Percentiles rank a stretch among this genome's conserved stretches.
Conservation (phyloP, 805 yeast genomes). For the Hanseniaspora mollemarum region DNA sequence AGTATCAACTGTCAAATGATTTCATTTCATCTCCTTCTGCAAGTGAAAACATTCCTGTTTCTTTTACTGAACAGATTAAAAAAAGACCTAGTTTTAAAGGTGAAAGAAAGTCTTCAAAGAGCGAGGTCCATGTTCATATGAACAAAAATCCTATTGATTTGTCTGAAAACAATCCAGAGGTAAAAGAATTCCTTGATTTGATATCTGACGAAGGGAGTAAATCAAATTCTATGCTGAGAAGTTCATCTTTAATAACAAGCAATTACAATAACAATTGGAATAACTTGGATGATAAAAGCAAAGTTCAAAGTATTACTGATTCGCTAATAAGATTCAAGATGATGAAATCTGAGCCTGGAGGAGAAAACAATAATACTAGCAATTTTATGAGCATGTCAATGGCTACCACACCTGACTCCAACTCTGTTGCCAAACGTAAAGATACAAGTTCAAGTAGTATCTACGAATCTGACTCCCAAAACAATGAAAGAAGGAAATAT, state of each 20-base stretch:
- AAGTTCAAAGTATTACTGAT: slow-evolving; percentile 31
- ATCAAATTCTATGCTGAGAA: not conserved
- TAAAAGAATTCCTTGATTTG: slow-evolving; percentile 12
- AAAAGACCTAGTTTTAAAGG: not conserved
- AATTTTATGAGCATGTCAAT: slow-evolving; percentile 39
- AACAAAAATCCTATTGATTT: not conserved
- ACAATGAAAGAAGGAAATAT: not conserved
- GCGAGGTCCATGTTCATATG: not conserved
- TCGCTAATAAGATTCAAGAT: slow-evolving; percentile 43
- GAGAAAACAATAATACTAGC: slow-evolving; percentile 30
- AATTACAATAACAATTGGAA: not conserved
- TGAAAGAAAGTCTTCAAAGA: slow-evolving; percentile 6
- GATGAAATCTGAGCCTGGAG: slow-evolving; percentile 27
- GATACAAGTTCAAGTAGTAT: slow-evolving; percentile 6
- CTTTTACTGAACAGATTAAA: not conserved
- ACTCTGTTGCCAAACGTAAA: not conserved
- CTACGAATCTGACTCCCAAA: not conserved
- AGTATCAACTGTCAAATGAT: slow-evolving; percentile 13
- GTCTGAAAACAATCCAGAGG: not conserved
- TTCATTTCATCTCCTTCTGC: slow-evolving; percentile 22
- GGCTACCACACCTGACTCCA: slow-evolving; percentile 15
- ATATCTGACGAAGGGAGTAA: slow-evolving; percentile 3
- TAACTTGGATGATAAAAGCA: slow-evolving; percentile 12
- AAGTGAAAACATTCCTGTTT: slow-evolving; percentile 22
- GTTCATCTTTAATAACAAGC: not conserved